These are phyloP conservation scores for Talaromyces sp. DNA, from an alignment of 2,329 filamentous ascomycete species.

Conservation along the genomic window DNA sequence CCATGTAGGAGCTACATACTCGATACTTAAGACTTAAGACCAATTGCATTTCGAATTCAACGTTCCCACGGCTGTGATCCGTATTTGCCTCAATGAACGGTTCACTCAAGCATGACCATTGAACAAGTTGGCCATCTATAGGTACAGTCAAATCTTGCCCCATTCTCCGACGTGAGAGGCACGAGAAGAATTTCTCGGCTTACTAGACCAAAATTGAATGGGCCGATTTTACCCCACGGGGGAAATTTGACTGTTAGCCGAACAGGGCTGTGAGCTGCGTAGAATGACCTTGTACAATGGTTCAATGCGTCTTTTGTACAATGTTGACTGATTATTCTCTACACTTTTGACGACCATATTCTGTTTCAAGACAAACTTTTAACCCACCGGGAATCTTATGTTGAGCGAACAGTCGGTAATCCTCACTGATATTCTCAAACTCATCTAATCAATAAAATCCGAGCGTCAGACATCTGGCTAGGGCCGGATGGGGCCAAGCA, in stretches of 20 bases:
- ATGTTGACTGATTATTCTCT: background rate
- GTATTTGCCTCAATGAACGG: background rate
- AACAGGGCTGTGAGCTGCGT: background rate
- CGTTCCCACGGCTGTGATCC: background rate
- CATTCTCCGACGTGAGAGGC: background rate
- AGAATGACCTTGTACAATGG: background rate
- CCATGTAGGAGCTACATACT: background rate
- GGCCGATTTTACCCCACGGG: background rate
- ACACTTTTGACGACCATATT: conserved; percentile 24
- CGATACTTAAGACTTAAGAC: background rate
- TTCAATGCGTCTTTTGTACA: background rate
- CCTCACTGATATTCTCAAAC: conserved; percentile 30
- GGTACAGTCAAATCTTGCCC: background rate
- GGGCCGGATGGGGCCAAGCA: too few relatives aligned
- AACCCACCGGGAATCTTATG: conserved; percentile 31
- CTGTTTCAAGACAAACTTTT: conserved; percentile 29
- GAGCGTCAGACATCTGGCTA: background rate
- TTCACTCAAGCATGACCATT: background rate
- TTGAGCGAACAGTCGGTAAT: conserved; percentile 24
- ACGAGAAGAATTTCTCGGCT: background rate
- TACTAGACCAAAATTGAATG: background rate
- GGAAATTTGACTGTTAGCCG: background rate
- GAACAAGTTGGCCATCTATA: background rate
- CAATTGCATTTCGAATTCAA: background rate
- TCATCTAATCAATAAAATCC: conserved; percentile 22